Base-by-base conservation (phyloP, 2,329 filamentous ascomycete species). In the Hypoxylon sp. region DNA sequence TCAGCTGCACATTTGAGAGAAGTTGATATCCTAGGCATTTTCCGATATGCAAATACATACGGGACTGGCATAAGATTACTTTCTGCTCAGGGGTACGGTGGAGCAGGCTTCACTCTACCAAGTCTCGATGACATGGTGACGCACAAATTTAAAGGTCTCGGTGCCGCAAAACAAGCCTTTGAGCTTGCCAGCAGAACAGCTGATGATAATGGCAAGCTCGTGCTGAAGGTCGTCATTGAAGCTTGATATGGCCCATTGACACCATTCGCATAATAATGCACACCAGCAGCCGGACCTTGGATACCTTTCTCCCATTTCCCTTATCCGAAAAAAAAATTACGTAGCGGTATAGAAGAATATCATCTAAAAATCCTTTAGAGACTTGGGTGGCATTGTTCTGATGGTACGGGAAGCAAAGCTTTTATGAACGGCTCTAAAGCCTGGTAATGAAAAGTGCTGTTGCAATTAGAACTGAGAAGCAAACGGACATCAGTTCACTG, bases 11-110 rank as follows among this genome's bases (percentile, higher is more conserved):
- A 92, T 45, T 82, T 93, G 25, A 86, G 90, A 32, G 92, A 94
- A 80, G 88, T 94, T 50, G 91, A 94, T 75, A 90, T 94, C 43
- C 80, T 93, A 11, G 91, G 91, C 32, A 89, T 93, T 53, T 93
- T 94, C 80, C 86, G 91, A 57, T 94, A 94, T 72, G 90, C 90
- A 28, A 92, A 93, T 78, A 92, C 91, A 0, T 94, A 93, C 75
- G 84, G 87, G 3, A 90, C 88, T 0, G 91, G 90, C n/a, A 90
- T 94, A 65, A 83, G 83, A 43, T 76, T 90, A 78, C 79, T 90
- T 78, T 79, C 85, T 82, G 75, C 86, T 73, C 78, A 81, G 66
- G 78, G 77, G 25, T 75, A 79, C 41, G 79, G 77, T 2, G 74
- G 77, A 2, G 78, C 77, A 38, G 73, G 82, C 70, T 79, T 82